Conservation (phyloP, 2,329 filamentous ascomycete species). For the Parafenestella ontariensis region DNA sequence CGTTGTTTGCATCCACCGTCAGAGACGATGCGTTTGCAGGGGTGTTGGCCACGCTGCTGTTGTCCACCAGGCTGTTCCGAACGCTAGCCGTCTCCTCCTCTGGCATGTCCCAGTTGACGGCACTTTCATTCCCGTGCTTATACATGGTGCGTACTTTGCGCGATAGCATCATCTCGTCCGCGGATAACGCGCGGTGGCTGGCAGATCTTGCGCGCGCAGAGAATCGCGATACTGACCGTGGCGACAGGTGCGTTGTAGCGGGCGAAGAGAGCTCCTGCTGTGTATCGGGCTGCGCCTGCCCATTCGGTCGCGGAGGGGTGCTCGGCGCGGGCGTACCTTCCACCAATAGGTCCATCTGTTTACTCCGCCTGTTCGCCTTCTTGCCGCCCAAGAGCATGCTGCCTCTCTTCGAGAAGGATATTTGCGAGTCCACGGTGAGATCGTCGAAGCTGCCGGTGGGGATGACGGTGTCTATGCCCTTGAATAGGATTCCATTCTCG, state of each 20-base stretch:
- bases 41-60: slow-evolving; percentile 29
- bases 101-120: slow-evolving; percentile 52
- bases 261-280: slow-evolving; percentile 24
- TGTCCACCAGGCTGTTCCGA: slow-evolving; percentile 31
- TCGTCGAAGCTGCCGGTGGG: slow-evolving; percentile 62
- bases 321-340: slow-evolving; percentile 24
- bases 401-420: slow-evolving; percentile 67
- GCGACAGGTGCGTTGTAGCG: slow-evolving; percentile 33
- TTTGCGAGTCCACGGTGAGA: slow-evolving; percentile 56
- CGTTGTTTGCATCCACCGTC: slow-evolving; percentile 36
- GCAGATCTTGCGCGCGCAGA: slow-evolving; percentile 44
- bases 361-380: slow-evolving; percentile 52
- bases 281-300: slow-evolving; percentile 19
- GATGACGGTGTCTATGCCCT: slow-evolving; percentile 62
- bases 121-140: slow-evolving; percentile 65
- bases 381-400: slow-evolving; percentile 65
- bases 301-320: slow-evolving; percentile 21
- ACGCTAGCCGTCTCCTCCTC: slow-evolving; percentile 31
- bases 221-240: slow-evolving; percentile 48
- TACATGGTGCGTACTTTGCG: slow-evolving; percentile 70
- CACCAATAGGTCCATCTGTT: slow-evolving; percentile 32
- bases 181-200: slow-evolving; percentile 61
- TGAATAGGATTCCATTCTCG: slow-evolving; percentile 46
- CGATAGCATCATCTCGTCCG: slow-evolving; percentile 69
- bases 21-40: slow-evolving; percentile 38